These are phyloP conservation scores for Solanum pennellii DNA, from an alignment of 257 asterid genomes.

Conservation along the genomic window DNA sequence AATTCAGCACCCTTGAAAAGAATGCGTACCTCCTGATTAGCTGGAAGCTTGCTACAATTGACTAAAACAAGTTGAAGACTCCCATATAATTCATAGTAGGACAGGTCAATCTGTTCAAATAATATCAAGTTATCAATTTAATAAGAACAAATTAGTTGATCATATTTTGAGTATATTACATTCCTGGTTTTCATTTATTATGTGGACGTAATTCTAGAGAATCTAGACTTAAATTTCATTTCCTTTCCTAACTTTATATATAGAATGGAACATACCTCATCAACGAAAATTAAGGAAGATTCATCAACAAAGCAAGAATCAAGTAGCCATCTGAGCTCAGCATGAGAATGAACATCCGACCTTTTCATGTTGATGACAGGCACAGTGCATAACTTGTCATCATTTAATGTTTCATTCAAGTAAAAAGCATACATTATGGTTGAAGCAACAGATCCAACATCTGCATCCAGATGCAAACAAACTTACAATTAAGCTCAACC, in stretches of 20 bases:
- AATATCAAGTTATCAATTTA: not conserved
- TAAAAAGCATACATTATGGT: constrained; percentile 71
- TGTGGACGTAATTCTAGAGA: not conserved
- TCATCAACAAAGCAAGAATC: constrained; percentile 63
- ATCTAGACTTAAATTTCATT: not conserved
- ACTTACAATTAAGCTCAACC: not conserved
- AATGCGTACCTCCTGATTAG: constrained; percentile 53
- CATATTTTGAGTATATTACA: not conserved
- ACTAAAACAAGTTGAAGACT: constrained; percentile 64
- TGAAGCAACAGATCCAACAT: constrained; percentile 67
- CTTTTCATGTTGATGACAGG: constrained; percentile 79
- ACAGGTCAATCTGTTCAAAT: constrained; percentile 57
- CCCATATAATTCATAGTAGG: constrained; percentile 69
- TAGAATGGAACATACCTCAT: constrained; percentile 42
- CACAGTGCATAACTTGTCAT: constrained; percentile 44
- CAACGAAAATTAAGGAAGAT: constrained; percentile 51
- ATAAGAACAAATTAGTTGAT: not conserved
- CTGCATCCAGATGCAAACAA: constrained; percentile 27
- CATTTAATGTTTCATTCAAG: constrained; percentile 33
- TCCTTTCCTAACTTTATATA: not conserved
- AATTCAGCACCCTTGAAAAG: constrained; percentile 1
- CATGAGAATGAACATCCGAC: constrained; percentile 33
- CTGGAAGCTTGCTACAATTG: constrained; percentile 43
- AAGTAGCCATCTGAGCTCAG: constrained; percentile 61
- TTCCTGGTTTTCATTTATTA: not conserved